Evolutionary conservation across 371 early-diverging fungal species (phyloP).

Genomic region (Rhizopus arrhizus): DNA sequence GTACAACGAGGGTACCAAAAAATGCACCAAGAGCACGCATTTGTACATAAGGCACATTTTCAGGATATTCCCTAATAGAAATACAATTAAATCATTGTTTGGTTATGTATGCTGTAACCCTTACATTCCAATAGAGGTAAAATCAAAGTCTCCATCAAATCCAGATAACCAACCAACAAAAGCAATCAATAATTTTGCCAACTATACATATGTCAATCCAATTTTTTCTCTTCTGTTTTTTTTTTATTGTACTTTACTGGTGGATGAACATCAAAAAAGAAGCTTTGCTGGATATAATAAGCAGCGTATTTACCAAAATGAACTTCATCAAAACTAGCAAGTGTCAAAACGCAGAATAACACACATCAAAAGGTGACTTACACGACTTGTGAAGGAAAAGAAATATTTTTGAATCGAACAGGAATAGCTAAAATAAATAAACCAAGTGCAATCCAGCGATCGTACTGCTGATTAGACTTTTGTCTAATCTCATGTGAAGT

Average conservation of each 20-base stretch:
- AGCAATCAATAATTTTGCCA: conserved; percentile 95
- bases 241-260: conserved; percentile 31
- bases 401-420: conserved; percentile 25
- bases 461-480: neutral
- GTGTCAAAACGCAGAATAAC: neutral
- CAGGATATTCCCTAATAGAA: conserved; percentile 34
- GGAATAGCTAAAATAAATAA: conserved; percentile 25
- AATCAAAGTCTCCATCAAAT: conserved; percentile 85
- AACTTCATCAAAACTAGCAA: conserved; percentile 89
- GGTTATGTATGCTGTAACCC: conserved; percentile 9
- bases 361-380: conserved; percentile 12
- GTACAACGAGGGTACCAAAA: conserved; percentile 75
- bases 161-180: conserved; percentile 74
- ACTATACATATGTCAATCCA: conserved; percentile 12
- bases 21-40: conserved; percentile 81
- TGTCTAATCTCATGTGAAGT: neutral
- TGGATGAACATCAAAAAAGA: conserved; percentile 95
- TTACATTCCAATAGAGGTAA: conserved; percentile 82
- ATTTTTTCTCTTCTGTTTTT: neutral
- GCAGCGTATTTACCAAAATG: conserved; percentile 99
- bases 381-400: conserved; percentile 28
- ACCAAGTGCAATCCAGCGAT: conserved; percentile 17
- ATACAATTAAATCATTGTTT: neutral
- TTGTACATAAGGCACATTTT: conserved; percentile 79
- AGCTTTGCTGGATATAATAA: conserved; percentile 88